These are phyloP conservation scores for Sodiomyces alkalinus DNA, from an alignment of 2,329 filamentous ascomycete genomes.

Conservation along the genomic window DNA sequence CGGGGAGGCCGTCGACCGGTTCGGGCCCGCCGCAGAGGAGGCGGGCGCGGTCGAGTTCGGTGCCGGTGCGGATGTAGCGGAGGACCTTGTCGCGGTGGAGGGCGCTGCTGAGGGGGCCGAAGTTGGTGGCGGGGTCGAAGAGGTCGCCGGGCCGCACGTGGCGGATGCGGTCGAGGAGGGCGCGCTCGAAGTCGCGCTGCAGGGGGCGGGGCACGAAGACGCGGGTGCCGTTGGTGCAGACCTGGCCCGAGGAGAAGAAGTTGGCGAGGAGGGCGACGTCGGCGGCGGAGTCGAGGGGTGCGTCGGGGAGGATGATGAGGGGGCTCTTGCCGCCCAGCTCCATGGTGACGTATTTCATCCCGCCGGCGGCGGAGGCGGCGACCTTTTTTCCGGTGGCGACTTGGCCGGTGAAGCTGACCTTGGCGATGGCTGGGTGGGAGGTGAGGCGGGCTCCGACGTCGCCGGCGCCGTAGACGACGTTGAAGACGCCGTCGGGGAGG, in stretches of 20 bases:
- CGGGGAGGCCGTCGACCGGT: conserved; percentile 33
- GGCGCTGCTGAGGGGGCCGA: conserved; percentile 66
- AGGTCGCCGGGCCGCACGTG: conserved; percentile 64
- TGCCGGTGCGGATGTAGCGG: conserved; percentile 62
- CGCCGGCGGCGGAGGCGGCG: conserved; percentile 55
- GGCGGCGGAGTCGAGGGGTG: conserved; percentile 63
- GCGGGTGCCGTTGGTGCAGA: conserved; percentile 83
- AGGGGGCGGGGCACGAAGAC: conserved; percentile 62
- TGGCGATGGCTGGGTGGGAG: conserved; percentile 56
- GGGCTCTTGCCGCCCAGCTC: conserved; percentile 83
- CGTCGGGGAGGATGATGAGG: conserved; percentile 65
- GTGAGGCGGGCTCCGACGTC: conserved; percentile 65
- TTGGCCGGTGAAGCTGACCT: conserved; percentile 83
- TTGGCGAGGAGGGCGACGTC: conserved; percentile 89
- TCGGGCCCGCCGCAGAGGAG: conserved; percentile 56
- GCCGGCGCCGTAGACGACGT: conserved; percentile 69
- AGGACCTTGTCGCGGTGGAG: conserved; percentile 63
- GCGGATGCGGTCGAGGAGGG: conserved; percentile 58
- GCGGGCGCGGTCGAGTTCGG: conserved; percentile 55
- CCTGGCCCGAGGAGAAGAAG: conserved; percentile 82
- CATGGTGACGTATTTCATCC: conserved; percentile 87
- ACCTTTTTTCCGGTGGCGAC: conserved; percentile 74
- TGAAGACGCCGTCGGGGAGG: conserved; percentile 71
- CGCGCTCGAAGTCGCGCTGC: conserved; percentile 52
- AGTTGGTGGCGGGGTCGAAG: conserved; percentile 60